These are phyloP conservation scores for Sugiyamaella mastotermitis DNA, from an alignment of 805 yeast genomes.

Conservation along the genomic window DNA sequence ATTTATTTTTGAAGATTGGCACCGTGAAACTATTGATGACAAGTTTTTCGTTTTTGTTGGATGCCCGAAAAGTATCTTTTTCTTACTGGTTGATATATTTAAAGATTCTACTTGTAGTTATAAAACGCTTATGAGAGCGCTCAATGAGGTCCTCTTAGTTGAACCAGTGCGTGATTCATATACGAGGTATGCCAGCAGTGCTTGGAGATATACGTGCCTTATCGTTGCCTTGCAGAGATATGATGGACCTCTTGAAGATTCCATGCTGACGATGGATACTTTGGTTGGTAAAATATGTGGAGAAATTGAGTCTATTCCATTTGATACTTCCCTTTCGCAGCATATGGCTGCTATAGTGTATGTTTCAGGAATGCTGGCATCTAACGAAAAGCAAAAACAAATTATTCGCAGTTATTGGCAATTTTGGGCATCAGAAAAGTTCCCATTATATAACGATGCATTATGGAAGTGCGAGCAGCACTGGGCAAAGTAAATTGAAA, in stretches of 20 bases:
- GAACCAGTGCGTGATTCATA: slow-evolving; percentile 5
- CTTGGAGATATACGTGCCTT: slow-evolving; percentile 16
- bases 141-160: slow-evolving; percentile 5
- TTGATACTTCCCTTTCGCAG: slow-evolving; percentile 11
- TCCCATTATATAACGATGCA: slow-evolving; percentile 17
- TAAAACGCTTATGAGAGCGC: slow-evolving; percentile 5
- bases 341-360: slow-evolving; percentile 15
- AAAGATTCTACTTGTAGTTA: slow-evolving; percentile 4
- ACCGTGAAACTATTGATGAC: slow-evolving; percentile 15
- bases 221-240: slow-evolving; percentile 11
- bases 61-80: slow-evolving; percentile 15
- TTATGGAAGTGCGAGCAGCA: slow-evolving; percentile 13
- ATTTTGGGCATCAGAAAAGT: slow-evolving; percentile 14
- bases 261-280: too few relatives aligned
- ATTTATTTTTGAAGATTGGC: slow-evolving; percentile 20
- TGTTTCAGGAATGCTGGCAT: slow-evolving; percentile 11
- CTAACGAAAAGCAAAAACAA: slow-evolving; percentile 5
- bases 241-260: too few relatives aligned
- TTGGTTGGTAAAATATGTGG: slow-evolving; percentile 11
- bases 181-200: slow-evolving; percentile 10
- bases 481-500: slow-evolving; percentile 6
- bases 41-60: slow-evolving; percentile 15
- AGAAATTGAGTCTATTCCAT: slow-evolving; percentile 9
- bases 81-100: slow-evolving; percentile 7
- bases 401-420: slow-evolving; percentile 14